These are phyloP conservation scores for Clitocybe nebularis DNA, from an alignment of 1,284 basidiomycete genomes.

Conservation along the genomic window DNA sequence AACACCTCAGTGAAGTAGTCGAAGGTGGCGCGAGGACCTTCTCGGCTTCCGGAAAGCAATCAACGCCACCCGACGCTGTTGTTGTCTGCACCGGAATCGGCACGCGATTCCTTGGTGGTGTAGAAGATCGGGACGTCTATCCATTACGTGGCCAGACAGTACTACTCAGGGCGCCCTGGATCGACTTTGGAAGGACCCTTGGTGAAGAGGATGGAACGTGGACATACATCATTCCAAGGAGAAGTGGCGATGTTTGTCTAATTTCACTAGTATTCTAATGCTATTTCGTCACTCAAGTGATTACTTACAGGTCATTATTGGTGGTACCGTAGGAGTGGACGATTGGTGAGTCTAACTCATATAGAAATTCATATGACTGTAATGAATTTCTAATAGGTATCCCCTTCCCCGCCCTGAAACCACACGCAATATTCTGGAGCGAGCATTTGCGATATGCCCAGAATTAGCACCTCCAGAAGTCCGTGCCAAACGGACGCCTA, in stretches of 20 bases:
- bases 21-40: conserved; percentile 47
- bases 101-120: conserved; percentile 36
- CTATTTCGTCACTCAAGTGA: neutral
- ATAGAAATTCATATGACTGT: neutral
- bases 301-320: conserved; percentile 51
- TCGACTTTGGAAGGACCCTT: conserved; percentile 45
- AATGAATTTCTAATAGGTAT: conserved; percentile 21
- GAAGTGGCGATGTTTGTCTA: conserved; percentile 58
- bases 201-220: conserved; percentile 44
- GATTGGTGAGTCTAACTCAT: conserved; percentile 49
- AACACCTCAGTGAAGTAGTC: conserved; percentile 64
- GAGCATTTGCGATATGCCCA: conserved; percentile 55
- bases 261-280: conserved; percentile 2
- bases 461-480: conserved; percentile 65
- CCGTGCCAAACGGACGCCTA: conserved; percentile 44
- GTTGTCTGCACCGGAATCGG: conserved; percentile 66
- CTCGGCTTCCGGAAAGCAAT: conserved; percentile 26
- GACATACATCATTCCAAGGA: conserved; percentile 71
- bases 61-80: conserved; percentile 41
- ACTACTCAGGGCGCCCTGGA: conserved; percentile 19
- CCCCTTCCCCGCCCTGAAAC: conserved; percentile 54
- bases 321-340: conserved; percentile 55
- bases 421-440: conserved; percentile 55
- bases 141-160: conserved; percentile 21
- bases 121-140: conserved; percentile 20